Base-by-base conservation (phyloP, 495 filamentous ascomycete species). In the Penicillium nucicola region DNA sequence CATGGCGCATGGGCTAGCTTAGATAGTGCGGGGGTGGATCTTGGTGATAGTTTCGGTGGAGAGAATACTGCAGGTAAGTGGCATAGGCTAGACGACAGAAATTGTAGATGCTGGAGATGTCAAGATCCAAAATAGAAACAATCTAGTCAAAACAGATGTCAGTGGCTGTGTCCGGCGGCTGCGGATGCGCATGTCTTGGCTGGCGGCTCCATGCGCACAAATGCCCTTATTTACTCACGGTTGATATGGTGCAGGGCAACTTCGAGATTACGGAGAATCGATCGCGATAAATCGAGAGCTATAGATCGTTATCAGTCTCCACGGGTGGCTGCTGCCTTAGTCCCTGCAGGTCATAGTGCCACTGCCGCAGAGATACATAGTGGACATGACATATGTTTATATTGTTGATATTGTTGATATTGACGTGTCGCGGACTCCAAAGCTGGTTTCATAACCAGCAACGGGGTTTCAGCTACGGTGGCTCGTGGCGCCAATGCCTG, bases 1-100 rank as follows among this genome's bases (percentile, higher is more conserved):
- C 89, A 92, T 92, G 13, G 48, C 31, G 31, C 4, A 23, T 34
- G 13, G 33, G 23, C 43, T 45, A 23, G 4, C 12, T 20, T 45
- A 23, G 4, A 14, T 20, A 31, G 30, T 19, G 31, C 31, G 18
- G 43, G 31, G 23, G 43, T 47, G 34, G 45, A 23, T 39, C 17
- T 25, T 9, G 52, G 15, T n/a, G 28, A 14, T n/a, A n/a, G n/a
- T n/a, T n/a, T n/a, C n/a, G n/a, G n/a, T n/a, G n/a, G n/a, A n/a
- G n/a, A n/a, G n/a, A n/a, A n/a, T 52, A 22, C 20, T 22, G 20
- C 5, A 22, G 2, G 5, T 22, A 22, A 5, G 20, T 14, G 47
- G 25, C 9, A 8, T 40, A 32, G 28, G n/a, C 35, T 32, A 41
- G 13, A 42, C 32, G 22, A 17, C n/a, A 23, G 18, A 5, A 12